These are phyloP conservation scores for Cyanodermella asteris DNA, from an alignment of 2,329 filamentous ascomycete species.

Conservation along the genomic window DNA sequence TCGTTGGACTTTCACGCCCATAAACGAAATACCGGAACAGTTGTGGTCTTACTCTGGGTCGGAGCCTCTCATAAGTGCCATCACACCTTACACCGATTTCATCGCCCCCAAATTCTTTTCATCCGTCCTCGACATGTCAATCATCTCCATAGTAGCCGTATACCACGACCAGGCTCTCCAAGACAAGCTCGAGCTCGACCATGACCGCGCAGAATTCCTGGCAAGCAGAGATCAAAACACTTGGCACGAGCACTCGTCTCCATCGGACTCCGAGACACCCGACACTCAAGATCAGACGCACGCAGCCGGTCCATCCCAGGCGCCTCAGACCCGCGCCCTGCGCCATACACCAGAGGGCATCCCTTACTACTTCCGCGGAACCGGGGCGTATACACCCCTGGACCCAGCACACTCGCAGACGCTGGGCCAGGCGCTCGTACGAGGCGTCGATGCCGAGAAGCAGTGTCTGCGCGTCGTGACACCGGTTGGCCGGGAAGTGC, in stretches of 20 bases:
- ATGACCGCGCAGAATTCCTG: too few species aligned
- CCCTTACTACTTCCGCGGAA: constrained; percentile 27
- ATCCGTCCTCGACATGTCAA: constrained; percentile 29
- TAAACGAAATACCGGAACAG: constrained; percentile 25
- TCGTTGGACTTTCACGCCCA: constrained; percentile 23
- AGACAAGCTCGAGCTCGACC: constrained; percentile 1
- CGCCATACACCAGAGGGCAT: constrained; percentile 22
- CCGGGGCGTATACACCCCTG: constrained; percentile 20
- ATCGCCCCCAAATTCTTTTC: constrained; percentile 24
- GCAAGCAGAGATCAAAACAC: too few species aligned
- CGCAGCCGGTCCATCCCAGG: too few species aligned
- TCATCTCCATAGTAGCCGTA: constrained; percentile 30
- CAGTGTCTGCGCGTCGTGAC: constrained; percentile 26
- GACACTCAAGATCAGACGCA: too few species aligned
- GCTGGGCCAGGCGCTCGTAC: constrained; percentile 28
- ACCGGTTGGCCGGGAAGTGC: constrained; percentile 17
- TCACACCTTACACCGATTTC: constrained; percentile 29
- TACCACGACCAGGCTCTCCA: constrained; percentile 15
- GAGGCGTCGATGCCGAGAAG: constrained; percentile 17
- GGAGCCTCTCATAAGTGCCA: constrained; percentile 23
- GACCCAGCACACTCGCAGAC: constrained; percentile 25
- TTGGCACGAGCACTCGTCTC: too few species aligned
- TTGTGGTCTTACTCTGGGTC: constrained; percentile 26
- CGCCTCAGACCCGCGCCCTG: too few species aligned
- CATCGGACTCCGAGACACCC: too few species aligned